Conservation (phyloP, 2,329 filamentous ascomycete genomes). For the Kalmusia sp. region DNA sequence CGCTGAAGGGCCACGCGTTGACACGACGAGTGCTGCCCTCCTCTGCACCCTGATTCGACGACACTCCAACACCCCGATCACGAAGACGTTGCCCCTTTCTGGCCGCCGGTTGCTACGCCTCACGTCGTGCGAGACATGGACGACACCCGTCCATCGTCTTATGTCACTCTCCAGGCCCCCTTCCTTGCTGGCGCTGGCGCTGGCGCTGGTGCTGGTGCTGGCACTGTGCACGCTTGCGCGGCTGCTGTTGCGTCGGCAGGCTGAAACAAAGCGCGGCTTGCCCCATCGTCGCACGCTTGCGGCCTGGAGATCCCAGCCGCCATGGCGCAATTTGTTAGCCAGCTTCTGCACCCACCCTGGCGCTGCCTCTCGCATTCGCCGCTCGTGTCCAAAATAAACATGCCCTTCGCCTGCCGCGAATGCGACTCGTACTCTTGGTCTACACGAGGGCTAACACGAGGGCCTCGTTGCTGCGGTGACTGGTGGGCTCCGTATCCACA, state of each 20-base stretch:
- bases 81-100: neutral
- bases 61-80: neutral
- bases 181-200: neutral
- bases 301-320: constrained; percentile 19
- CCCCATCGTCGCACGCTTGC: constrained; percentile 12
- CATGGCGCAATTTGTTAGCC: constrained; percentile 27
- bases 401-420: neutral
- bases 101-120: neutral
- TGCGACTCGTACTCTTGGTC: neutral
- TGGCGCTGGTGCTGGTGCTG: neutral
- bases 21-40: neutral
- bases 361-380: no score
- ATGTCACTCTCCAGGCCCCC: constrained; percentile 1
- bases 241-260: constrained; percentile 20
- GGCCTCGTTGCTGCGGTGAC: neutral
- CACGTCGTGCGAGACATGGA: no score
- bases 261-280: constrained; percentile 23
- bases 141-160: neutral
- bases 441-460: neutral
- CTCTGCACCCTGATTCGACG: neutral
- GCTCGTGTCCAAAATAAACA: neutral
- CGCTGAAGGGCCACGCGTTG: constrained; percentile 15
- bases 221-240: constrained; percentile 12
- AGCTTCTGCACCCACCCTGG: neutral
- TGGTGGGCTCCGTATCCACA: neutral